Base-by-base conservation (phyloP, 2,329 filamentous ascomycete species). In the Chaetothyriales sp. region DNA sequence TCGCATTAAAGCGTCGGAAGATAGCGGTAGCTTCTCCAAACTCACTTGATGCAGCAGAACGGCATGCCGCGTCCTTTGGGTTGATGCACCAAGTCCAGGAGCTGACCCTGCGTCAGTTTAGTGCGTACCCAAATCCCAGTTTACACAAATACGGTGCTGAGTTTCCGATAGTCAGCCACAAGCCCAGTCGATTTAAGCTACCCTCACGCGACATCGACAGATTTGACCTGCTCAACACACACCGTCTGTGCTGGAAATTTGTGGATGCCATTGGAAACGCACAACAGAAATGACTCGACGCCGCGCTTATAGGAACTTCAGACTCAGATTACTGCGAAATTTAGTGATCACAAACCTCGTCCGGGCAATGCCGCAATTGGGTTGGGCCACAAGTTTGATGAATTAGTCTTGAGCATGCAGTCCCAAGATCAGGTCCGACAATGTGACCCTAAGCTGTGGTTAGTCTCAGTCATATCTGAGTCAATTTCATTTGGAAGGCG, bases 171-270 rank as follows among this genome's bases (percentile, higher is more conserved):
- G 20, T 19, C 19, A 5, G 15, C 20, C 18, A 28, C 18, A 46
- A 40, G 43, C 54, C 54, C 20, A 44, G n/a, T 8, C 47, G 29
- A 40, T 45, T 56, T 18, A 47, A 45, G n/a, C 28, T 47, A 10
- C 44, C 49, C 43, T 43, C 19, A 8, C 50, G 49, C 18, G 43
- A 56, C 7, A 22, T 47, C 19, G n/a, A 47, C 10, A 51, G 46
- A 19, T 54, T 56, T 18, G 51, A 50, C 25, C 49, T 49, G 18
- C 18, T 40, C n/a, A 56, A 56, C 45, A 50, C 54, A 8, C 54
- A 47, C 43, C 51, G 54, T 22, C 43, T 56, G 10, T 56, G 54
- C 18, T 56, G 54, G 54, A 51, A 52, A 43, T 48, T 56, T 18
- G 46, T 47, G 20, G 46, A 47, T 10, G n/a, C 46, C 13, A 33